Evolutionary conservation across 371 early-diverging fungal species (phyloP).

Genomic region (Rhizopus arrhizus): DNA sequence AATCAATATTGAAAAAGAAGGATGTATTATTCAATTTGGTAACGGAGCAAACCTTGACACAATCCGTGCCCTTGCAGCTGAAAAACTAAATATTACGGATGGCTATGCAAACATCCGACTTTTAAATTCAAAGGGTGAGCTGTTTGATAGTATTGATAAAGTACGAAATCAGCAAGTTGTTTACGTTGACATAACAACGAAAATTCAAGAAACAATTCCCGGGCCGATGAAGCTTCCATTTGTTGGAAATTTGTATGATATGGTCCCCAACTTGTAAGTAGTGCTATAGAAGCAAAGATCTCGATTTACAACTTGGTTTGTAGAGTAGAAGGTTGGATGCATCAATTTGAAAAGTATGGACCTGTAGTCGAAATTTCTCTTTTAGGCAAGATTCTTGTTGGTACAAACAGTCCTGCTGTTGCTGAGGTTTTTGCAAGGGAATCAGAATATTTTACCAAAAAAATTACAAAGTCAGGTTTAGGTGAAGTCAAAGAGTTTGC

Average conservation of each 20-base stretch:
- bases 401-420: constrained; percentile 39
- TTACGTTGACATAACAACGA: constrained; percentile 24
- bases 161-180: constrained; percentile 30
- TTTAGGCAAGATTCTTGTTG: constrained; percentile 24
- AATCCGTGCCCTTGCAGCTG: constrained; percentile 32
- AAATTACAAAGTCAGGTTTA: constrained; percentile 25
- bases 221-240: constrained; percentile 35
- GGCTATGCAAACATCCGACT: constrained; percentile 17
- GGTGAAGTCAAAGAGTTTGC: constrained; percentile 37
- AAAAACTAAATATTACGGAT: constrained; percentile 28
- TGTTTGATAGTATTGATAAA: constrained; percentile 26
- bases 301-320: background rate
- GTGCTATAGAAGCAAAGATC: no score
- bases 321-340: constrained; percentile 32
- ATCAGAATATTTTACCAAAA: constrained; percentile 48
- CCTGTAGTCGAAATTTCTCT: constrained; percentile 36
- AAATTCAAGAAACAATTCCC: constrained; percentile 32
- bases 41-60: constrained; percentile 34
- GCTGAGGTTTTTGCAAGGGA: constrained; percentile 43
- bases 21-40: constrained; percentile 33
- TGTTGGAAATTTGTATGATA: constrained; percentile 39
- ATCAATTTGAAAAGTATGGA: constrained; percentile 33
- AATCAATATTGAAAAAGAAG: constrained; percentile 30
- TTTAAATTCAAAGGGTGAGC: constrained; percentile 19
- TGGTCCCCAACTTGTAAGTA: constrained; percentile 39